A percentile compares a stretch with the other conserved stretches of the same genome.
Conservation (phyloP, 2,329 filamentous ascomycete species). For the Gyromitra esculenta region DNA sequence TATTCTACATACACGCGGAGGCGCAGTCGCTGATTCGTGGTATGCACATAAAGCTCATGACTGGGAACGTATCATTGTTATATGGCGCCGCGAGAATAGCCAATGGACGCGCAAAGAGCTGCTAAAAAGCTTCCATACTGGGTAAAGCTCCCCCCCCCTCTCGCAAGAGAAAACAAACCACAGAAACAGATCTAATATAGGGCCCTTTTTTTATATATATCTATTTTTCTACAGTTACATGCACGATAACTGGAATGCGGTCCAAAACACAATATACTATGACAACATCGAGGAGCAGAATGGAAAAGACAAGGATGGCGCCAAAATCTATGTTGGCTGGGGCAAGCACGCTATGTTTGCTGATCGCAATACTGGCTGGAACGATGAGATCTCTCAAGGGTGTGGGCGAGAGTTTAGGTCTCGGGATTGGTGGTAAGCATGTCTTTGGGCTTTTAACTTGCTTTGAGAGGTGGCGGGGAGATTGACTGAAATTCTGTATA, state of each 20-base stretch:
- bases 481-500: neutral
- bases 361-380: constrained; percentile 46
- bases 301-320: constrained; percentile 46
- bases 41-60: constrained; percentile 34
- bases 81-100: constrained; percentile 42
- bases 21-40: neutral
- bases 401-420: constrained; percentile 49
- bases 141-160: neutral
- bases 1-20: neutral
- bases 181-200: neutral
- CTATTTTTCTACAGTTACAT: constrained; percentile 33
- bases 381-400: constrained; percentile 47
- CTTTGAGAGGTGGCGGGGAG: neutral
- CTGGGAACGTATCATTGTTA: constrained; percentile 52
- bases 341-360: constrained; percentile 54
- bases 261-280: constrained; percentile 50
- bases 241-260: constrained; percentile 32
- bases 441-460: neutral
- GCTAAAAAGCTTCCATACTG: constrained; percentile 42
- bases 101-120: constrained; percentile 47
- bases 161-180: neutral
- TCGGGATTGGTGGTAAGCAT: constrained; percentile 40
- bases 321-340: constrained; percentile 55
- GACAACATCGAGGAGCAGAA: constrained; percentile 40
- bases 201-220: too few relatives aligned